Evolutionary conservation across 106 monocot species (phyloP).

Genomic region (Platanthera zijinensis): DNA sequence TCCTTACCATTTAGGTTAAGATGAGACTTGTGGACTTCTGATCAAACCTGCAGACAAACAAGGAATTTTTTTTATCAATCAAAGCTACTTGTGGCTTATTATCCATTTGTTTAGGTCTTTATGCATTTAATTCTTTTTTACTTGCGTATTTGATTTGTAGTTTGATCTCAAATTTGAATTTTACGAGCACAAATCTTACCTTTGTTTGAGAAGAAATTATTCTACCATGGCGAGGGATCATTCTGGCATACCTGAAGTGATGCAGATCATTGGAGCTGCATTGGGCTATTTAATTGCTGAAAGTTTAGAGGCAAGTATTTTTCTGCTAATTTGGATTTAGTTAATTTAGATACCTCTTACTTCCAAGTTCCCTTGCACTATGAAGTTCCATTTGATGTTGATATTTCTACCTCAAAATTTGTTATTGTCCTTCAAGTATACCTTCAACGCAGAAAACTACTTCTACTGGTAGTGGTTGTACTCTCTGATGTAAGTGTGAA

Average conservation of each 20-base stretch:
- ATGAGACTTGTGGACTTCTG: not conserved
- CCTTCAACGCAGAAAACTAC: not conserved
- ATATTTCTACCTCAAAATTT: not conserved
- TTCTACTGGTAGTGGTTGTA: not conserved
- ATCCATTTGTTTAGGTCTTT: not conserved
- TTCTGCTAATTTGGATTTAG: conserved; percentile 9
- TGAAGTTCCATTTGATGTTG: not conserved
- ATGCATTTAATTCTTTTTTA: conserved; percentile 1
- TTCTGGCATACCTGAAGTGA: not conserved
- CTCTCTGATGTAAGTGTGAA: not conserved
- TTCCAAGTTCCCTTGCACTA: not conserved
- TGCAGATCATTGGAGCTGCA: conserved; percentile 4
- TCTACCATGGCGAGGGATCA: not conserved
- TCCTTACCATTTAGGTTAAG: not conserved
- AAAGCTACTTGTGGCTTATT: not conserved
- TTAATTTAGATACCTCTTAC: conserved; percentile 4
- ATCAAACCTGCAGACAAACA: not conserved
- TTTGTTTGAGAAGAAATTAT: not conserved
- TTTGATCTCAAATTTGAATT: conserved; percentile 1
- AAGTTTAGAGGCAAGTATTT: conserved; percentile 13
- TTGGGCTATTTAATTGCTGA: not conserved
- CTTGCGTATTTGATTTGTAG: not conserved
- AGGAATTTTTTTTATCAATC: not conserved
- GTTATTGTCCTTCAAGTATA: not conserved
- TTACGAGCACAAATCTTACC: conserved; percentile 1